A percentile compares a stretch with the other conserved stretches of the same genome.
phyloP scores from a whole-genome alignment of 768 basidiomycete genomes.

The Daedalea quercina region DNA sequence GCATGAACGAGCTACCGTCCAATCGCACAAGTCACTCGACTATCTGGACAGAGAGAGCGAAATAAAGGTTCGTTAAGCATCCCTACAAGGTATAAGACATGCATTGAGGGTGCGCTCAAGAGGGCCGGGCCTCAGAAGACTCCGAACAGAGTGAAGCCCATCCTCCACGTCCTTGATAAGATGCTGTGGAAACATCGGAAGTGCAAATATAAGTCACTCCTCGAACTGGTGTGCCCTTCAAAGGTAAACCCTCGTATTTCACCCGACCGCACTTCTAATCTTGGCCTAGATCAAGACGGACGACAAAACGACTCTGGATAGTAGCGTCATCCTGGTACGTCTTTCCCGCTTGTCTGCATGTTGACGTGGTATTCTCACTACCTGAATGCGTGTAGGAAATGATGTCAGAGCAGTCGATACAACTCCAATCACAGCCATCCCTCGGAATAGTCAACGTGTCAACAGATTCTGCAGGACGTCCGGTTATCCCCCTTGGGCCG shows the following conservation, averaged over 20 bases:
- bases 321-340: conserved; percentile 55
- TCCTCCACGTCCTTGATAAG: conserved; percentile 48
- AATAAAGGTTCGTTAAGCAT: conserved; percentile 45
- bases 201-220: conserved; percentile 62
- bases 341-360: not conserved
- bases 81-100: not conserved
- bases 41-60: conserved; percentile 60
- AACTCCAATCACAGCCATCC: conserved; percentile 47
- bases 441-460: conserved; percentile 34
- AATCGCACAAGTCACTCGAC: conserved; percentile 36
- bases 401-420: conserved; percentile 62
- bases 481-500: conserved; percentile 36
- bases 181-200: conserved; percentile 62
- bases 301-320: conserved; percentile 43
- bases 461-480: conserved; percentile 44
- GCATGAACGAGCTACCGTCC: conserved; percentile 16
- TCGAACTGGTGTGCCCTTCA: conserved; percentile 65
- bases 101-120: conserved; percentile 15
- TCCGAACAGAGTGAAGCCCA: conserved; percentile 60
- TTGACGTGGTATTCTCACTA: not conserved
- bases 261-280: not conserved
- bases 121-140: conserved; percentile 50
- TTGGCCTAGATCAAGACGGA: conserved; percentile 31
- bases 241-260: conserved; percentile 43
- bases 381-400: conserved; percentile 46